Percentiles rank a stretch among this genome's conserved stretches.
These are phyloP conservation scores for Hyaloscypha finlandica DNA, from an alignment of 495 filamentous ascomycete species.

Conservation along the genomic window DNA sequence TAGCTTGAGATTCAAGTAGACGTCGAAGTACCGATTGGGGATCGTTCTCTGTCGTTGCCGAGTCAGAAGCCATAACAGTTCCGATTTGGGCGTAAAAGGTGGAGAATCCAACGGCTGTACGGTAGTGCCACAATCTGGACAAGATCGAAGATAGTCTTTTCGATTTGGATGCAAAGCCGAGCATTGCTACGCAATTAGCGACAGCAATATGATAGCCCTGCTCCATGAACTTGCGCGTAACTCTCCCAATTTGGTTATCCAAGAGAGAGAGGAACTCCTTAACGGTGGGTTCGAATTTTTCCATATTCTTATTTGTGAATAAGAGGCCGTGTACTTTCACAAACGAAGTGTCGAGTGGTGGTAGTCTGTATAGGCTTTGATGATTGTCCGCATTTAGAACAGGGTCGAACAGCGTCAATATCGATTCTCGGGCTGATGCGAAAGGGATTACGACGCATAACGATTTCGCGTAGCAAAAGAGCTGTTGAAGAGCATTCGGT, in stretches of 20 bases:
- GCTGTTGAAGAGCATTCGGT: conserved; percentile 70
- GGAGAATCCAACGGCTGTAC: too few relatives aligned
- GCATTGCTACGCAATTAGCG: conserved; percentile 26
- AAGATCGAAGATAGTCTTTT: too few relatives aligned
- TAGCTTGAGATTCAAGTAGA: too few relatives aligned
- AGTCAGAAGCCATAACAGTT: too few relatives aligned
- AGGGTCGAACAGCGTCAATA: conserved; percentile 33
- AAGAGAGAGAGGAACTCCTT: conserved; percentile 55
- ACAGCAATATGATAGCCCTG: conserved; percentile 64
- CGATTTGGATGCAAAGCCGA: conserved; percentile 24
- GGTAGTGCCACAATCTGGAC: too few relatives aligned
- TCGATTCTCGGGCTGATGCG: conserved; percentile 28
- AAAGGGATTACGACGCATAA: conserved; percentile 34
- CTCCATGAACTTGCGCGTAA: conserved; percentile 62
- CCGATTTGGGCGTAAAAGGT: too few relatives aligned
- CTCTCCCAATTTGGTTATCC: conserved; percentile 58
- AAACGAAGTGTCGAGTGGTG: conserved; percentile 49
- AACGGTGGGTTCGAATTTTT: conserved; percentile 52
- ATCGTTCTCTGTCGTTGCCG: too few relatives aligned
- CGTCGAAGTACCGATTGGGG: too few relatives aligned
- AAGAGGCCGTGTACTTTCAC: conserved; percentile 66
- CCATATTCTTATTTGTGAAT: conserved; percentile 59
- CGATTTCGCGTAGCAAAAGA: conserved; percentile 67
- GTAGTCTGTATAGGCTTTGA: conserved; percentile 31
- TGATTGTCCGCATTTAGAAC: conserved; percentile 24